Evolutionary conservation across 1,284 basidiomycete species (phyloP), one percentile per base, ranked within the genome.

Genomic region (Pyrrhoderma noxium): DNA sequence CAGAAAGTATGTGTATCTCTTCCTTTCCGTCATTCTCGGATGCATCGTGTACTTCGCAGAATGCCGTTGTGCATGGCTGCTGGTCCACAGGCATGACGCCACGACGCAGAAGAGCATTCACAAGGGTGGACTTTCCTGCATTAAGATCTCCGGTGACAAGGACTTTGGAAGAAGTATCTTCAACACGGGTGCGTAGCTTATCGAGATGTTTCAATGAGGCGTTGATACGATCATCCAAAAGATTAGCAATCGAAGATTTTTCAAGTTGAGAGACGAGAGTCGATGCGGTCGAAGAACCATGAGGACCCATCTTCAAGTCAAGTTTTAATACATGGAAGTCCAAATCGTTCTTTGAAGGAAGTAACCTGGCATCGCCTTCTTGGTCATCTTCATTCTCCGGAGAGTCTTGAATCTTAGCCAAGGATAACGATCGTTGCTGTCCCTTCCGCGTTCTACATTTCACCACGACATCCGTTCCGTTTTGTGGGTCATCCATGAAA

Each of bases 81-180:
- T 99, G 93, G 67, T 99, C 96, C 54, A 93, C 86, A 2, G 96
- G 94, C 86, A 99, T 93, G 47, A 97, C 83, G 65, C 89, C 86
- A 41, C 88, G 82, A 50, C 91, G 76, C 5, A 97, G 77, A 34
- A 99, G 73, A 1, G 94, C 90, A 62, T 99, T 99, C 66, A 99
- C 92, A 63, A 99, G 89, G 0, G 96, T 99, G 31, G 93, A 97
- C 70, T 99, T 99, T 62, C 96, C 96, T 27, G 96, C 90, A 65
- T 99, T 99, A 54, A 99, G 77, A 67, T 99, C 96, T 58, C 96
- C 96, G n/a, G 96, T 99, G 55, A 99, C 92, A 56, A 99, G 82
- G 42, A 99, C 94, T 65, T 97, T 93, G 60, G 92, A 95, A 11
- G 92, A 90, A 2, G 84, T 93, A 67, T 98, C 95, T 64, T 89